Base-by-base conservation (phyloP, 768 basidiomycete species). In the Cystobasidium onofrii region DNA sequence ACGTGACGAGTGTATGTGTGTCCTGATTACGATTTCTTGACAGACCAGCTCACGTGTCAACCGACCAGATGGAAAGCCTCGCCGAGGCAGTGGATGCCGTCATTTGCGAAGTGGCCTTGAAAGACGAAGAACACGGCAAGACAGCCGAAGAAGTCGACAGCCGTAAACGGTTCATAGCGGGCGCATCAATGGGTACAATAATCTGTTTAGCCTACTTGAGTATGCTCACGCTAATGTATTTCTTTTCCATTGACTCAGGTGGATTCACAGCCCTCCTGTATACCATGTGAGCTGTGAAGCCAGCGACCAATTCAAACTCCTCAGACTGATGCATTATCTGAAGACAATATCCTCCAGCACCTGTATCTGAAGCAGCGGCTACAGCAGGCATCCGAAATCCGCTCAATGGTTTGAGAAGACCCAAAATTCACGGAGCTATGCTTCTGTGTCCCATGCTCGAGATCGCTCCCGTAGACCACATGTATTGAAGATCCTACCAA, bases 361-460 rank as follows among this genome's bases (percentile, higher is more conserved):
- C 63, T 13, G 41, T 74, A 10, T 17, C 23, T 1, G 46, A 39
- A n/a, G 73, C 46, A 55, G 73, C 63, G 12, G 63, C 63, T 23
- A 6, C 43, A 23, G 43, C 44, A n/a, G 44, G 63, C 1, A 74
- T 54, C 27, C 3, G 25, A 7, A 54, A 43, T 7, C 25, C 74
- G 23, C 64, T 41, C 10, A 46, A 60, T 61, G 69, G 69, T 2
- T n/a, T 55, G 50, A 41, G 39, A 17, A 52, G 69, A 60, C 69
- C 69, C 31, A 39, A 36, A 61, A 36, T 71, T 7, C 33, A 55
- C 33, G 69, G 69, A 13, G 69, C 55, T 9, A 34, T 71, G 50
- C 69, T 78, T 74, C 69, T 78, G 7, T 78, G 77, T 62, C 77
- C 77, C 0, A 78, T 78, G 77, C 67, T 78, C 29, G 75, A 72